These are phyloP conservation scores for Russula dissimulans DNA, from an alignment of 768 basidiomycete genomes.

Conservation along the genomic window DNA sequence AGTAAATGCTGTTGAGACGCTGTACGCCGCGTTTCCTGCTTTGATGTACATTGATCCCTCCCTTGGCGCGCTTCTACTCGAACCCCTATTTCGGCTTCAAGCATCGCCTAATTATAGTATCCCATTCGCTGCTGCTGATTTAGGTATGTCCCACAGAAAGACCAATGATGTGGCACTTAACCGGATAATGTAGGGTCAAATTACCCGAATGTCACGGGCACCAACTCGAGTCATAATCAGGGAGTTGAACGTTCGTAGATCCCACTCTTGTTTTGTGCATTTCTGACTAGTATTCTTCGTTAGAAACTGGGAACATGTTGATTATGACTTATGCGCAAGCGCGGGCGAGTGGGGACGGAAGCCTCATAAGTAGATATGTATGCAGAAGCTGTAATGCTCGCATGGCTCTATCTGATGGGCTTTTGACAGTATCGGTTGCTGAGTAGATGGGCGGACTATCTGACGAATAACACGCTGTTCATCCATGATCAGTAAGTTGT, in stretches of 20 bases:
- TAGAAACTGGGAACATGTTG: slow-evolving; percentile 29
- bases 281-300: neutral
- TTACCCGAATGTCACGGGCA: slow-evolving; percentile 9
- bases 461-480: slow-evolving; percentile 34
- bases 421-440: slow-evolving; percentile 22
- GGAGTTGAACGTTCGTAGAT: slow-evolving; percentile 11
- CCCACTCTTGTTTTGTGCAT: neutral
- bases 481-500: slow-evolving; percentile 43
- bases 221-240: neutral
- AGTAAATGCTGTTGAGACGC: slow-evolving; percentile 46
- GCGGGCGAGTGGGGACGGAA: slow-evolving; percentile 23
- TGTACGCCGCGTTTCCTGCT: slow-evolving; percentile 41
- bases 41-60: slow-evolving; percentile 46
- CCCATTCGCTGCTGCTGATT: slow-evolving; percentile 17
- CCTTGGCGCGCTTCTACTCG: slow-evolving; percentile 30
- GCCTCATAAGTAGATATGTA: slow-evolving; percentile 22
- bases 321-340: slow-evolving; percentile 28
- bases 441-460: slow-evolving; percentile 27
- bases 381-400: neutral
- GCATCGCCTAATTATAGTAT: slow-evolving; percentile 13
- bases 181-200: neutral
- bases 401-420: neutral
- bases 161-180: neutral
- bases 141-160: slow-evolving; percentile 12
- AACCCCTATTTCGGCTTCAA: slow-evolving; percentile 21